Evolutionary conservation across 352 stramenopile genomes (phyloP).

Genomic region (Phytophthora lateralis): DNA sequence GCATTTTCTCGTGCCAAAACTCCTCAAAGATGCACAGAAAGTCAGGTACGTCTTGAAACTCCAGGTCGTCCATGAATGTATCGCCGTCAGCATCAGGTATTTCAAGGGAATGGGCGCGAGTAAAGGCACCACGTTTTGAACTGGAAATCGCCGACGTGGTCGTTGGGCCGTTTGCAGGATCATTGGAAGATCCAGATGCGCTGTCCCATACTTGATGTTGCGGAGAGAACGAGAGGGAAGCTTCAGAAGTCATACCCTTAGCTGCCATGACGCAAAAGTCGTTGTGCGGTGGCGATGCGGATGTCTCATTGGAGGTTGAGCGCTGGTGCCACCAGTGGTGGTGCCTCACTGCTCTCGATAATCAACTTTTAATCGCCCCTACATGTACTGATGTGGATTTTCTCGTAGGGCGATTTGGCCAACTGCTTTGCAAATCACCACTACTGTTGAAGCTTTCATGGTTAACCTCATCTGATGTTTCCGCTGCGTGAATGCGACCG

Average conservation of each 20-base stretch:
- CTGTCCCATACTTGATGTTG: neutral
- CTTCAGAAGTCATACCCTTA: neutral
- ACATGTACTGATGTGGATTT: neutral
- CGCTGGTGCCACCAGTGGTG: no score
- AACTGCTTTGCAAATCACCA: neutral
- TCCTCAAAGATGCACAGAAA: neutral
- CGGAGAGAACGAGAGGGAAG: neutral
- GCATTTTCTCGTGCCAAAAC: neutral
- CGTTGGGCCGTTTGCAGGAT: neutral
- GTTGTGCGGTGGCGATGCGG: neutral
- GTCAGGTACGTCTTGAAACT: neutral
- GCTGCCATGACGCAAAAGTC: neutral
- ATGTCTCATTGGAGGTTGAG: neutral
- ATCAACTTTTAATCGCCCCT: no score
- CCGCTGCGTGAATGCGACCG: no score
- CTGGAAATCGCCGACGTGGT: neutral
- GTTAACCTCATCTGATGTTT: no score
- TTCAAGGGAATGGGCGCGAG: neutral
- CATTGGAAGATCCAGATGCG: neutral
- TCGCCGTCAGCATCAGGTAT: neutral
- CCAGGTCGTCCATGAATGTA: neutral
- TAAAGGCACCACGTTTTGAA: neutral
- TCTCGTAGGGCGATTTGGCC: neutral
- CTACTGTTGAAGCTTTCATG: neutral
- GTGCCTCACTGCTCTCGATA: no score